Base-by-base conservation (phyloP, 116 monocot genomes). In the Phalaenopsis hybrid region DNA sequence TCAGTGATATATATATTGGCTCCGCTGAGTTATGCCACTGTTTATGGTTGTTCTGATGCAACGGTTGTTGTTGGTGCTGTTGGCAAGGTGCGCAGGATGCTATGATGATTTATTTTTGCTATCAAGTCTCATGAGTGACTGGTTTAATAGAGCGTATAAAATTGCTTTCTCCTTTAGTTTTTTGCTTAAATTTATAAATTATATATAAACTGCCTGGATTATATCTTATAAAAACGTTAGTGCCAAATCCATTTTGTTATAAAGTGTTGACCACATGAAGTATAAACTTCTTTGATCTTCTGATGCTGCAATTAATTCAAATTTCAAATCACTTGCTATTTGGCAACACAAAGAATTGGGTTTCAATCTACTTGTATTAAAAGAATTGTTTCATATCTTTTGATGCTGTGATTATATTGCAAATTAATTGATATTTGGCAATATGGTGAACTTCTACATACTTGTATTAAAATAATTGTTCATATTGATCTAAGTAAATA, bases 11-110 rank as follows among this genome's bases (percentile, higher is more conserved):
- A 98, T 87, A 88, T 95, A 77, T 81, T 98, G 73, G 97, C 97
- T 75, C 97, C 97, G 69, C 74, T 95, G 83, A 90, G 83, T 82
- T 98, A 91, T 95, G 97, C 95, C 70, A 91, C 90, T 41, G 84
- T 98, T 50, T 92, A 92, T 88, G 97, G 97, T 77, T 98, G 97
- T 86, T 98, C 93, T 58, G 97, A 98, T 87, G 84, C 97, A 75
- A 98, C 97, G 48, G 83, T 98, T 79, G 85, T 98, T 79, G 88
- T 98, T 78, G 97, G 97, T 79, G 97, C 97, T 79, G 78, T 95
- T 86, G 97, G 93, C 75, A 98, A 98, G 95, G 97, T 98, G 92
- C 76, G 79, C 44, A 44, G 8, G 75, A 45, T 20, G 11, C 57
- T 59, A 43, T 58, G 3, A 61, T 58, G 28, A 28, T 55, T 5